phyloP scores from a whole-genome alignment of 306 rosid genomes.

The Vigna trinervia region DNA sequence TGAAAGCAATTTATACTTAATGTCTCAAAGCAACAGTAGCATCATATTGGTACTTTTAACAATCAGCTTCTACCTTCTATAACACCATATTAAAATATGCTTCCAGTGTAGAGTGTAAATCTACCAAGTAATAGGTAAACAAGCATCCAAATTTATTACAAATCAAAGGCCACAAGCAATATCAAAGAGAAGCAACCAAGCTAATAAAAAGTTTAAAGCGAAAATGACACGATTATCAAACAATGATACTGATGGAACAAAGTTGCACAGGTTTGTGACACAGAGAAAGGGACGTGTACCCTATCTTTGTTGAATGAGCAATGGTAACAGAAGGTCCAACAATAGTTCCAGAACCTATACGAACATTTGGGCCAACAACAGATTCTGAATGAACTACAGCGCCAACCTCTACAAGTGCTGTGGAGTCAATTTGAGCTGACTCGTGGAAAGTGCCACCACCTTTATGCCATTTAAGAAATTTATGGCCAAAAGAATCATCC shows the following conservation, averaged over 20 bases:
- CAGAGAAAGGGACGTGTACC: constrained; percentile 50
- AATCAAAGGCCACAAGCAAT: not conserved
- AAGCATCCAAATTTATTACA: not conserved
- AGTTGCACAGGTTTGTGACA: constrained; percentile 1
- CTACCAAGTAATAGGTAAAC: not conserved
- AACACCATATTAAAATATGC: not conserved
- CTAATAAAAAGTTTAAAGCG: not conserved
- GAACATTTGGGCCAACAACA: constrained; percentile 62
- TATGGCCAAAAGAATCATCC: constrained; percentile 43
- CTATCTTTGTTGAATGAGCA: constrained; percentile 70
- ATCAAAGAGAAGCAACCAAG: not conserved
- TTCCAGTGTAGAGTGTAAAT: not conserved
- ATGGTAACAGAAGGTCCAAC: constrained; percentile 77
- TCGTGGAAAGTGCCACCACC: constrained; percentile 86
- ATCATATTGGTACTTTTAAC: constrained; percentile 7
- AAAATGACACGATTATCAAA: not conserved
- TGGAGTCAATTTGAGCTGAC: constrained; percentile 68
- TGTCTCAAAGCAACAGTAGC: not conserved
- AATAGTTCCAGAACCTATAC: constrained; percentile 77
- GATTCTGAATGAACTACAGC: constrained; percentile 77
- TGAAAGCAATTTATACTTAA: not conserved
- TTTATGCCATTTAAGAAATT: constrained; percentile 71
- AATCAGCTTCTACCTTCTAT: constrained; percentile 5
- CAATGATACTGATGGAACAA: not conserved
- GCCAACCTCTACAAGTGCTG: constrained; percentile 75